Evolutionary conservation across 805 yeast species (phyloP), one percentile per base, ranked within the genome.

Genomic region (Hermanozyma aechmeae): DNA sequence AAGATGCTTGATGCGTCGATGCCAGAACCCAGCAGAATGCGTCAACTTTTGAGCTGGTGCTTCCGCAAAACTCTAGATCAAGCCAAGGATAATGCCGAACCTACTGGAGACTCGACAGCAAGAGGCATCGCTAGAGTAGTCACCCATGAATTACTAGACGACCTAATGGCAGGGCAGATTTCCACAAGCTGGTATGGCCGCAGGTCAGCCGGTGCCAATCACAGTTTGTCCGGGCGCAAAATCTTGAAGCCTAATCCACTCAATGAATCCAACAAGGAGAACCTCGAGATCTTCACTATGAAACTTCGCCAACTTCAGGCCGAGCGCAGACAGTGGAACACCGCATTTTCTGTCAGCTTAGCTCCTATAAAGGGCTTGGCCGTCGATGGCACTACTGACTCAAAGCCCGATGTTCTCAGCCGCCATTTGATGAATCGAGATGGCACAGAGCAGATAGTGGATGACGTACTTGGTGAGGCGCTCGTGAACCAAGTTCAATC

Each of bases 21-120:
- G 23, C 82, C 89, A 0, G 87, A 76, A 28, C 85, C 87, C 2
- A 79, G 76, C 40, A 64, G 74, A 37, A 74, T 82, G 79, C 62
- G 79, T 37, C 85, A 79, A 43, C 48, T 82, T 16, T 46, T 81
- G 26, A 58, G 71, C 3, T 80, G 89, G 92, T 73, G 82, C 38
- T 62, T 73, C 18, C 71, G 70, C 35, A 62, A 77, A 40, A 60
- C 63, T 20, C 38, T 68, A 24, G 58, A 53, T 22, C 46, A 51
- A 25, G 58, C 52, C 28, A 49, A 39, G 23, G 42, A 38, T 35
- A 27, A 22, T 9, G 39, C 39, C 39, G 51, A 34, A 41, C 39
- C 37, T 33, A 46, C 29, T 20, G 27, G 23, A 12, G 31, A 23
- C 25, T 30, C 15, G 34, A 66, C 71, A 3, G 67, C 63, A 4